Conservation (phyloP, 2,329 filamentous ascomycete species). For the Alternaria sp. region DNA sequence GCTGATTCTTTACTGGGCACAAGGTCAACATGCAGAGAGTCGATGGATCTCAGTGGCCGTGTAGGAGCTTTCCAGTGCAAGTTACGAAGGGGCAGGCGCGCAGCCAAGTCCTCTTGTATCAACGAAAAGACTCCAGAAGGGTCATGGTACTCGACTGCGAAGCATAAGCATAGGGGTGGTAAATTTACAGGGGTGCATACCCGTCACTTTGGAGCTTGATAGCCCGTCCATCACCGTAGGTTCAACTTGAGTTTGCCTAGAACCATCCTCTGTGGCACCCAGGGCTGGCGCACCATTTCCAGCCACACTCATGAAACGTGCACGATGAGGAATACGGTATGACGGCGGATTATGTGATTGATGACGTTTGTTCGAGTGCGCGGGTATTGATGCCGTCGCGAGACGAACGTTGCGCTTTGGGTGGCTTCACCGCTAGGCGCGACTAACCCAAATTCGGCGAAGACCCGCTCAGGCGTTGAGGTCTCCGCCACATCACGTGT, state of each 20-base stretch:
- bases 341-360: constrained; percentile 10
- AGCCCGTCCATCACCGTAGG: constrained; percentile 52
- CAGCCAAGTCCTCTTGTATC: constrained; percentile 77
- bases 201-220: constrained; percentile 62
- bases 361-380: constrained; percentile 33
- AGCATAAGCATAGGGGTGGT: constrained; percentile 29
- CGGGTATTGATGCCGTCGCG: constrained; percentile 27
- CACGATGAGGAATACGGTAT: constrained; percentile 16
- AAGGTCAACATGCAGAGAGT: constrained; percentile 89
- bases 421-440: constrained; percentile 22
- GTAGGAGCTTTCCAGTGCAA: constrained; percentile 97
- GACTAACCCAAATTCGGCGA: constrained; percentile 15
- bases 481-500: constrained; percentile 19
- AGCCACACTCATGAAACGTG: constrained; percentile 47
- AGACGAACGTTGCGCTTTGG: constrained; percentile 35
- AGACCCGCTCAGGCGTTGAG: constrained; percentile 13
- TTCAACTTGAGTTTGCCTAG: constrained; percentile 39
- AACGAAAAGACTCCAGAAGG: constrained; percentile 88
- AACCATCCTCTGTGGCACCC: constrained; percentile 49
- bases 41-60: constrained; percentile 90
- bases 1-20: constrained; percentile 65
- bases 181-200: constrained; percentile 40
- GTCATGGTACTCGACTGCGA: constrained; percentile 91
- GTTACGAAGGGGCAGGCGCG: constrained; percentile 85
- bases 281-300: constrained; percentile 50